These are phyloP conservation scores for Acer yangbiense DNA, from an alignment of 345 rosid genomes.

Conservation along the genomic window DNA sequence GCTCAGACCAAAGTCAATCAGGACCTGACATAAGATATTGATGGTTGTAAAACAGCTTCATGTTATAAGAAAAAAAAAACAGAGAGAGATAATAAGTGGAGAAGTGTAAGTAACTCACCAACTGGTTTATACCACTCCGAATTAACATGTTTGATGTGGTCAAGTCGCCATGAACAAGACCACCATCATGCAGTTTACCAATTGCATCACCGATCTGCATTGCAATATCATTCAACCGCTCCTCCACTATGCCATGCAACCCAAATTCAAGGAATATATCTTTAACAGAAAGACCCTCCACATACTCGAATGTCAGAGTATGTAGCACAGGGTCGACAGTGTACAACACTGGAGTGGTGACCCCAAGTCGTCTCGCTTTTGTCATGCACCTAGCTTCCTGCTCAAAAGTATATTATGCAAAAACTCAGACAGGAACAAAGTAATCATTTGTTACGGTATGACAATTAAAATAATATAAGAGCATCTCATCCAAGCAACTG, in stretches of 20 bases:
- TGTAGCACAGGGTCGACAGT: constrained; percentile 74
- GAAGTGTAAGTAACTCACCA: constrained; percentile 47
- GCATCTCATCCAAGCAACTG: constrained; percentile 24
- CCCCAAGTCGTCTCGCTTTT: constrained; percentile 90
- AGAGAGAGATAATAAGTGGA: neutral
- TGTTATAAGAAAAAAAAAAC: neutral
- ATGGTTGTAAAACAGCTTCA: constrained; percentile 18
- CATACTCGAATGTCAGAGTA: constrained; percentile 78
- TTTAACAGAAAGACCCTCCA: constrained; percentile 80
- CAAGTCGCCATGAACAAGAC: constrained; percentile 93
- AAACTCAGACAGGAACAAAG: constrained; percentile 2
- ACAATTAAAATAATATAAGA: neutral
- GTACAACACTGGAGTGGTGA: constrained; percentile 72
- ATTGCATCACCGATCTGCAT: constrained; percentile 84
- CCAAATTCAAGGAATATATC: constrained; percentile 84
- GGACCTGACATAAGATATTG: constrained; percentile 49
- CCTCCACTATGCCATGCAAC: constrained; percentile 57
- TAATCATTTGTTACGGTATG: neutral
- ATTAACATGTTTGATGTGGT: constrained; percentile 94
- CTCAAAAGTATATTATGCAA: constrained; percentile 13
- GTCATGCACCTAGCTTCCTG: constrained; percentile 98
- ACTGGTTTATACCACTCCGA: constrained; percentile 57
- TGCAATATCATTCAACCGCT: constrained; percentile 71
- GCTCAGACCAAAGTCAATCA: constrained; percentile 95
- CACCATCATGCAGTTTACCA: constrained; percentile 93